phyloP scores from a whole-genome alignment of 164 flowering plant species.

The Tetracentron sinense region DNA sequence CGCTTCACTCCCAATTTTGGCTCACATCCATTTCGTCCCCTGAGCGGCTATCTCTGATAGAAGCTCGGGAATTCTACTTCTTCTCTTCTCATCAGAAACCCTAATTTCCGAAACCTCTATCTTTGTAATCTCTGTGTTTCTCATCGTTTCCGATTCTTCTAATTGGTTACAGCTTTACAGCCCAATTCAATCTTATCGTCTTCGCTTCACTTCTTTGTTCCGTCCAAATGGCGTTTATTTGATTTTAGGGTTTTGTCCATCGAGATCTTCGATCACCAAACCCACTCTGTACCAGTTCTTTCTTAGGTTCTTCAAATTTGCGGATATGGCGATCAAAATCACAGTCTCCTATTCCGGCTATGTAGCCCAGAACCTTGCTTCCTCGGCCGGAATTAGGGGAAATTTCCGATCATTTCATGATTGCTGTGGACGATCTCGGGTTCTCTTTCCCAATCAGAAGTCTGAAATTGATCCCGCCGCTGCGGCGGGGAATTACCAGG shows the following conservation, averaged over 20 bases:
- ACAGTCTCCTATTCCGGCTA: slow-evolving; percentile 61
- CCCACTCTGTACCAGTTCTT: slow-evolving; percentile 30
- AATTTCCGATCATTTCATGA: slow-evolving; percentile 44
- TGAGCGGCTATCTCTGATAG: background rate
- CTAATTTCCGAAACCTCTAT: background rate
- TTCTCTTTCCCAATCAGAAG: slow-evolving; percentile 24
- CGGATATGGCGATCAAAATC: slow-evolving; percentile 56
- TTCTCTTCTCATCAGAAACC: background rate
- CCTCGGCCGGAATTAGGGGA: slow-evolving; percentile 38
- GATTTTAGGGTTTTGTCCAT: slow-evolving; percentile 16
- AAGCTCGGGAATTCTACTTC: background rate
- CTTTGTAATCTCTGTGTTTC: background rate
- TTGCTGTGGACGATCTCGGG: slow-evolving; percentile 34
- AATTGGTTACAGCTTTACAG: background rate
- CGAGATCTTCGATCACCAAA: slow-evolving; percentile 4
- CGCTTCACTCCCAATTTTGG: no score
- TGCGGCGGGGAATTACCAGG: slow-evolving; percentile 12
- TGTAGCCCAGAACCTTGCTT: slow-evolving; percentile 49
- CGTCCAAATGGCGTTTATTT: slow-evolving; percentile 23
- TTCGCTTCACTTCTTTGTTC: slow-evolving; percentile 19
- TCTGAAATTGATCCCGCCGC: slow-evolving; percentile 27
- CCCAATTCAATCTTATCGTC: slow-evolving; percentile 28
- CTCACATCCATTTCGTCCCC: no score
- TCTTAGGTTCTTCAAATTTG: slow-evolving; percentile 19
- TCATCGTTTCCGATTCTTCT: background rate